Base-by-base conservation (phyloP, 805 yeast species). In the Kuraishia ogatae region DNA sequence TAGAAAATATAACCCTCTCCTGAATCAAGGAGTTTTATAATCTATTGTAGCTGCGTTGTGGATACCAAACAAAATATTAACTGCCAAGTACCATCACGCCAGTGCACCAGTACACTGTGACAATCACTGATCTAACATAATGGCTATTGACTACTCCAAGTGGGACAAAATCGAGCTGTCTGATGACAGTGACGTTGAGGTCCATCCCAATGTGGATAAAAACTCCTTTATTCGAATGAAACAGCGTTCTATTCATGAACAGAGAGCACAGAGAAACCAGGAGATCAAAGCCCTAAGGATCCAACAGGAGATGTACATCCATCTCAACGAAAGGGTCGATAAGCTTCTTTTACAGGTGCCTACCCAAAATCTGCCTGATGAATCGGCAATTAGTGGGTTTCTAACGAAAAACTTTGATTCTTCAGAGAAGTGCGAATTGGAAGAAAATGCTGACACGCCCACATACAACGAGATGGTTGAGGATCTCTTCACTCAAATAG, bases 151-250 rank as follows among this genome's bases (percentile, higher is more conserved):
- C 69, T 94, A 94, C 71, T 90, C 97, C 11, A 94, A 93, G 68
- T 94, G 99, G 98, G 99, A 94, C 71, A 89, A 90, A 67, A 82
- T 94, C 57, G 99, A 94, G 69, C 74, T 94, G 47, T 89, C 97
- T 21, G 99, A 94, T 68, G 99, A 94, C 70, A 90, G 97, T 8
- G 99, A 94, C 64, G 76, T 94, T 52, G 99, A 94, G 65, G 98
- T 93, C 17, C 99, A 94, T 67, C 99, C 98, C 57, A 94, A 94
- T 66, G 99, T 94, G 35, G 99, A 94, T 69, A 94, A 94, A 67
- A 75, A 74, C 47, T 92, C 98, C 1, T 93, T 94, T 61, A 89
- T 94, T 63, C 82, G 84, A 57, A 93, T 98, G 99, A 93, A 90
- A 67, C 99, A 94, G 72, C 87, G 96, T 64, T 97, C 92, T 62